A percentile compares a stretch with the other conserved stretches of the same genome.
Evolutionary conservation across 306 rosid species (phyloP).

Genomic region (Trifolium fragiferum): DNA sequence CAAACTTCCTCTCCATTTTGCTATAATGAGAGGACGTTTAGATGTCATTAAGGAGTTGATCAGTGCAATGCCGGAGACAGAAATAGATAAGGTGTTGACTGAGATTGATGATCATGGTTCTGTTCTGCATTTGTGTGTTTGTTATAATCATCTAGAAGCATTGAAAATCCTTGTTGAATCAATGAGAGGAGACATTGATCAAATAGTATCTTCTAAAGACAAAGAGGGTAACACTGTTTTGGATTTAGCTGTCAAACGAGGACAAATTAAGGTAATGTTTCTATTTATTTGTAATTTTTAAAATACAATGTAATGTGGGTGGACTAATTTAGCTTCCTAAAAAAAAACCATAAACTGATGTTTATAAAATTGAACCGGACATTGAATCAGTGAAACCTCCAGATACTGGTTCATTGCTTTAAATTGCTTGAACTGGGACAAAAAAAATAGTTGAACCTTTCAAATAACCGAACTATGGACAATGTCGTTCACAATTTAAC

Average conservation of each 20-base stretch:
- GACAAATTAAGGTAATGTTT: conserved; percentile 38
- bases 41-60: conserved; percentile 31
- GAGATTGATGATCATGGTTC: conserved; percentile 29
- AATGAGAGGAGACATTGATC: conserved; percentile 23
- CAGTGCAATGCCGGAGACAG: background rate
- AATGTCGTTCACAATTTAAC: too few species aligned
- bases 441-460: too few species aligned
- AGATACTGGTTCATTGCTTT: too few species aligned
- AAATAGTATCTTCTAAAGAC: conserved; percentile 25
- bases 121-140: conserved; percentile 39
- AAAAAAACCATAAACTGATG: too few species aligned
- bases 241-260: conserved; percentile 35
- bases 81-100: background rate
- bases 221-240: conserved; percentile 35
- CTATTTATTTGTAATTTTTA: too few species aligned
- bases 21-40: conserved; percentile 45
- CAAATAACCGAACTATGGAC: too few species aligned
- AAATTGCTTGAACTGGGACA: too few species aligned
- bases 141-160: conserved; percentile 37
- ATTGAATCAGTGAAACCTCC: too few species aligned
- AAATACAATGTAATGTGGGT: too few species aligned
- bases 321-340: too few species aligned
- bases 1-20: conserved; percentile 48
- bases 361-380: too few species aligned
- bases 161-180: conserved; percentile 36